These are phyloP conservation scores for Monascus purpureus DNA, from an alignment of 495 filamentous ascomycete species.

Conservation along the genomic window DNA sequence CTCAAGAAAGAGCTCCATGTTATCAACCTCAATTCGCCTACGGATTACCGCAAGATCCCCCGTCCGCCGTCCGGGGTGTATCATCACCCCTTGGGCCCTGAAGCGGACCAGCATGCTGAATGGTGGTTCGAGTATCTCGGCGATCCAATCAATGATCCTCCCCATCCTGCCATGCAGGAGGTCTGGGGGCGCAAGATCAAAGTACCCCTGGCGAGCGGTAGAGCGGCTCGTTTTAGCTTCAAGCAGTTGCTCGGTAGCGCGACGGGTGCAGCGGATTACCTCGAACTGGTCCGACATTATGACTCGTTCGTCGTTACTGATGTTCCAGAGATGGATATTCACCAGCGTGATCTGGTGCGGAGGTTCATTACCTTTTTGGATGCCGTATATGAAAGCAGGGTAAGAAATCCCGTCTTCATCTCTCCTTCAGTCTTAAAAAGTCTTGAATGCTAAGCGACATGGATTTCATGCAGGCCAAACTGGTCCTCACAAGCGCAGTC, in stretches of 20 bases:
- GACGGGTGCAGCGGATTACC: conserved; percentile 84
- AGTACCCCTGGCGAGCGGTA: conserved; percentile 77
- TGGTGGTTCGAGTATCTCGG: conserved; percentile 93
- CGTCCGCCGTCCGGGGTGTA: conserved; percentile 90
- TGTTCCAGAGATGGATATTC: conserved; percentile 80
- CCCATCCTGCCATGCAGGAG: conserved; percentile 60
- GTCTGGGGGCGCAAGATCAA: conserved; percentile 89
- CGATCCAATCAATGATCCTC: conserved; percentile 62
- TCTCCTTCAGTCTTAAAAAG: neutral
- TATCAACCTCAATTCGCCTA: conserved; percentile 87
- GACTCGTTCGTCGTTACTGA: conserved; percentile 84
- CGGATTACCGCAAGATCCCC: conserved; percentile 94
- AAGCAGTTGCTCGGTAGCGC: conserved; percentile 77
- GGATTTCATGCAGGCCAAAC: conserved; percentile 83
- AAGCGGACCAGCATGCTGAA: conserved; percentile 66
- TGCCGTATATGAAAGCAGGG: conserved; percentile 71
- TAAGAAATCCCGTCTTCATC: too few relatives aligned
- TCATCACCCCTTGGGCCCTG: conserved; percentile 66
- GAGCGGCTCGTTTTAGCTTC: conserved; percentile 80
- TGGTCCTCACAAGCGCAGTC: conserved; percentile 80
- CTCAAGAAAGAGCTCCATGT: conserved; percentile 71
- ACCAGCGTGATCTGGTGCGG: conserved; percentile 74
- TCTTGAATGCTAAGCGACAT: conserved; percentile 14
- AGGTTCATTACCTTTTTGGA: conserved; percentile 97
- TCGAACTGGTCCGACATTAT: conserved; percentile 84